Base-by-base conservation (phyloP, 345 rosid genomes). In the Salix dunnii region DNA sequence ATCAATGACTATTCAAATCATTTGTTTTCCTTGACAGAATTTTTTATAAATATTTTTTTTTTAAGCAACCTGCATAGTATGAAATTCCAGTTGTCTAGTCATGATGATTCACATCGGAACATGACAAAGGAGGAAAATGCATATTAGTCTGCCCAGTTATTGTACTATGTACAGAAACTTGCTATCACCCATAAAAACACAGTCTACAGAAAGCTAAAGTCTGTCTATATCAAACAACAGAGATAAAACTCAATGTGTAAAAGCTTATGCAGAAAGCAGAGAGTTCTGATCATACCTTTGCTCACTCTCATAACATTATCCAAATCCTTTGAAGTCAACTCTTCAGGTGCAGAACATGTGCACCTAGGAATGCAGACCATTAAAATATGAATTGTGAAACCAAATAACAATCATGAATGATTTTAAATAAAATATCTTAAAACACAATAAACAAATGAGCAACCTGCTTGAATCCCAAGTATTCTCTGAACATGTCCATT, bases 401-500 rank as follows among this genome's bases (percentile, higher is more conserved):
- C 63, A 72, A 64, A 20, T 23, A 63, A 38, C 12, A 4, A 61
- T 14, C 58, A 35, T 1, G 35, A 31, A 67, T 14, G 27, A 35
- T 53, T 70, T 67, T 49, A 8, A 58, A 71, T 64, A n/a, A 66
- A 48, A 31, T 64, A 42, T 46, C 46, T 38, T 20, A 40, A 72
- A 10, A 21, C 43, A 14, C 23, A 17, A 42, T 53, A 25, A 53
- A 60, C 66, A 51, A 61, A 58, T 65, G 65, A 36, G 38, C 46
- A 79, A 92, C 97, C 93, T 91, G 83, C 71, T 84, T 53, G 76
- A 76, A 78, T 94, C 97, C 97, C 94, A 91, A 64, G 78, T 84
- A 85, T 94, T 94, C 70, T 90, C 94, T 23, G 70, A 73, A 81
- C 97, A 94, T 31, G 87, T 83, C 98, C 98, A 92, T 75, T 79